These are phyloP conservation scores for Annulohypoxylon nitens DNA, from an alignment of 495 filamentous ascomycete species.

Conservation along the genomic window DNA sequence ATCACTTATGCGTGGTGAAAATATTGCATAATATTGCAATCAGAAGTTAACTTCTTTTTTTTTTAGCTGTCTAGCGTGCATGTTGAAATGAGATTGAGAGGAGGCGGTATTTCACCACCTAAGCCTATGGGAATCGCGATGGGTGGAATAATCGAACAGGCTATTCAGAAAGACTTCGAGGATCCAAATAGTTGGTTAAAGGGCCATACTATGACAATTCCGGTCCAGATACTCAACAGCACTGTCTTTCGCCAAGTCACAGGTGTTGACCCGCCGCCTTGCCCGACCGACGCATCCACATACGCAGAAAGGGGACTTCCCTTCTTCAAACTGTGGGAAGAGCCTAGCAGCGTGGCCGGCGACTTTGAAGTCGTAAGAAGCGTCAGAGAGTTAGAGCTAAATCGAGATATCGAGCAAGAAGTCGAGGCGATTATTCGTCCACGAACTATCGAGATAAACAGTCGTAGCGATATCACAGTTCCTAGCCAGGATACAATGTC, in stretches of 20 bases:
- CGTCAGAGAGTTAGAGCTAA: conserved; percentile 43
- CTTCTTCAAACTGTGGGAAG: conserved; percentile 55
- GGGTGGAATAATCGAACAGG: conserved; percentile 55
- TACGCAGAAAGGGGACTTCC: conserved; percentile 53
- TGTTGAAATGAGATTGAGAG: background rate
- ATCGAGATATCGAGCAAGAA: conserved; percentile 10
- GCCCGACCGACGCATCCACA: conserved; percentile 52
- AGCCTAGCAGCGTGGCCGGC: conserved; percentile 38
- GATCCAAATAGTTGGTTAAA: conserved; percentile 51
- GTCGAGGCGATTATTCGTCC: conserved; percentile 18
- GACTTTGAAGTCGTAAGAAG: conserved; percentile 40
- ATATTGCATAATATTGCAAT: background rate
- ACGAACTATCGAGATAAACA: conserved; percentile 11
- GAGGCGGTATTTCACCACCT: background rate
- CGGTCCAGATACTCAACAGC: conserved; percentile 60
- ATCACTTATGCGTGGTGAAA: too few species aligned
- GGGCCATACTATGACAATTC: conserved; percentile 50
- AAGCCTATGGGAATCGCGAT: conserved; percentile 50
- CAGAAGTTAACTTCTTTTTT: background rate
- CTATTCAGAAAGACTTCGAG: conserved; percentile 45
- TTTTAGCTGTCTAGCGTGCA: too few species aligned
- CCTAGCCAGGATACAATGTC: conserved; percentile 1
- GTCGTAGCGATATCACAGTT: background rate
- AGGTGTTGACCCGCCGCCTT: conserved; percentile 46
- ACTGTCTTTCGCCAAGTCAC: conserved; percentile 53